Evolutionary conservation across 305 asterid genomes (phyloP).

Genomic region (Fraxinus velutina): DNA sequence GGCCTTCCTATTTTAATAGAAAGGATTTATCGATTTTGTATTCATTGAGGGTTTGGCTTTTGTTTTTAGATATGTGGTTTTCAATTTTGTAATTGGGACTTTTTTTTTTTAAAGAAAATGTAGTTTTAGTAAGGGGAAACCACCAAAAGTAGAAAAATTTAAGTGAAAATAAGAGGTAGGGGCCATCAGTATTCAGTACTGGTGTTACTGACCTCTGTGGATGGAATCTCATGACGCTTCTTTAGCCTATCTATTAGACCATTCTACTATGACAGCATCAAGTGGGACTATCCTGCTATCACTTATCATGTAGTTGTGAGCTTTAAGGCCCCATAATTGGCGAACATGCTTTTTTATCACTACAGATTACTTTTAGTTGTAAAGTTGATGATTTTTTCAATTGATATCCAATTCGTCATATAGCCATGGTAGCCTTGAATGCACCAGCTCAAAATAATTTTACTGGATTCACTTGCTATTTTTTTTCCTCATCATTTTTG

Average conservation of each 20-base stretch:
- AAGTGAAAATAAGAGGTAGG: conserved; percentile 1
- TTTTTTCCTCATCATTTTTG: background rate
- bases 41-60: conserved; percentile 9
- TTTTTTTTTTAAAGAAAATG: background rate
- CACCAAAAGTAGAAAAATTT: background rate
- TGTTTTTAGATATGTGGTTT: conserved; percentile 12
- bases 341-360: background rate
- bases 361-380: background rate
- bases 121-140: background rate
- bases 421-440: background rate
- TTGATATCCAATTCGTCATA: background rate
- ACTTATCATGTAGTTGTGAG: background rate
- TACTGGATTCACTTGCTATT: background rate
- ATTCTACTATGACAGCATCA: background rate
- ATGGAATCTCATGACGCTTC: background rate
- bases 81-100: background rate
- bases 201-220: background rate
- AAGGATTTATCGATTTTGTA: background rate
- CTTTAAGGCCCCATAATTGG: background rate
- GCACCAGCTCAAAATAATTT: background rate
- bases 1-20: conserved; percentile 8
- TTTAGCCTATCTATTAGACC: background rate
- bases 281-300: background rate
- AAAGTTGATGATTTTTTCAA: background rate
- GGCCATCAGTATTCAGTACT: background rate